Percentiles rank a stretch among this genome's conserved stretches.
Conservation (phyloP, 768 basidiomycete genomes). For the Lyophyllum semitale region DNA sequence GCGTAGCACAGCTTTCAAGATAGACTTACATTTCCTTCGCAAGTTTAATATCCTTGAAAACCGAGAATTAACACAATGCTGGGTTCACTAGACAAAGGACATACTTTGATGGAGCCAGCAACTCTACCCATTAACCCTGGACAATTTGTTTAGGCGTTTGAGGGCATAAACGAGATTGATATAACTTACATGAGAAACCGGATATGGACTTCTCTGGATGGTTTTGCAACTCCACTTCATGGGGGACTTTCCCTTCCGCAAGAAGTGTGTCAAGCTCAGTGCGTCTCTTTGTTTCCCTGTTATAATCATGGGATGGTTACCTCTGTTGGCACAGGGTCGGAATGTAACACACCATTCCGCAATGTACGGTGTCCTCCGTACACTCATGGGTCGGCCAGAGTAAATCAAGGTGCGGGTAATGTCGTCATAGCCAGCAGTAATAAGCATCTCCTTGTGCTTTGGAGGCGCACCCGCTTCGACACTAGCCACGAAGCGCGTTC, state of each 20-base stretch:
- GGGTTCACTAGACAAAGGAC: conserved; percentile 12
- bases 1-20: background rate
- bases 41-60: conserved; percentile 69
- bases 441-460: conserved; percentile 66
- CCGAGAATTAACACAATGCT: conserved; percentile 7
- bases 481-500: conserved; percentile 84
- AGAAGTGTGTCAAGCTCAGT: conserved; percentile 62
- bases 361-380: conserved; percentile 81
- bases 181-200: conserved; percentile 57
- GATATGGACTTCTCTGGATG: conserved; percentile 67
- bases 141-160: conserved; percentile 1
- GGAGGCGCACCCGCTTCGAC: conserved; percentile 79
- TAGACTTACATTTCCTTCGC: conserved; percentile 79
- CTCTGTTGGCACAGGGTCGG: background rate
- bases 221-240: conserved; percentile 68
- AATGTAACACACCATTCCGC: conserved; percentile 56
- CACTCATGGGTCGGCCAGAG: conserved; percentile 78
- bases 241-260: conserved; percentile 69
- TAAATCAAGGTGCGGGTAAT: conserved; percentile 71
- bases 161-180: background rate
- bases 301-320: background rate
- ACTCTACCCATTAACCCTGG: conserved; percentile 81
- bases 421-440: conserved; percentile 78
- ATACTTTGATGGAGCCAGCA: conserved; percentile 66
- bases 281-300: conserved; percentile 63